Conservation (phyloP, 805 yeast genomes). For the Barnettozyma wickerhamii region DNA sequence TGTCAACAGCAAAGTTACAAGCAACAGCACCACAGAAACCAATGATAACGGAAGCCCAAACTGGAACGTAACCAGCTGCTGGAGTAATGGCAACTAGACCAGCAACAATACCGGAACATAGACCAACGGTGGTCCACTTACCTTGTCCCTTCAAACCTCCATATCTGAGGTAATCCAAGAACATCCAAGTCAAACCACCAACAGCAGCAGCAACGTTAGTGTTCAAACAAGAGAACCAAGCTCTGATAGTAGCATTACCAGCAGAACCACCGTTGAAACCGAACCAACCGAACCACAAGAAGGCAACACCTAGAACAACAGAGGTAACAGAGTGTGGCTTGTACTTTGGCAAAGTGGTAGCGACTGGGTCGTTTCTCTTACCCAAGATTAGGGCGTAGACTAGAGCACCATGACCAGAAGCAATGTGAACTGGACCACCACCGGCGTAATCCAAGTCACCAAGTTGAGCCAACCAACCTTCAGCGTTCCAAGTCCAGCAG, state of each 20-base stretch:
- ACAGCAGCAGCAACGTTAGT: slow-evolving; percentile 91
- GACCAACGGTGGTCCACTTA: slow-evolving; percentile 90
- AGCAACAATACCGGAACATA: slow-evolving; percentile 90
- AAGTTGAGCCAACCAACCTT: slow-evolving; percentile 81
- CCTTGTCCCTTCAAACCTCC: slow-evolving; percentile 41
- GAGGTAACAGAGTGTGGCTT: slow-evolving; percentile 91
- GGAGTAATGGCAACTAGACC: slow-evolving; percentile 96
- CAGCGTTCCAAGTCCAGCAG: slow-evolving; percentile 95
- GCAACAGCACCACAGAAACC: slow-evolving; percentile 74
- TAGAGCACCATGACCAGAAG: slow-evolving; percentile 92
- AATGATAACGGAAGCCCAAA: slow-evolving; percentile 81
- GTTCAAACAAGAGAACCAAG: slow-evolving; percentile 90
- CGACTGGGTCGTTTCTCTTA: slow-evolving; percentile 80
- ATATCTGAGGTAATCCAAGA: slow-evolving; percentile 74
- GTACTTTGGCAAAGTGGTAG: slow-evolving; percentile 77
- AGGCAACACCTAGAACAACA: slow-evolving; percentile 87
- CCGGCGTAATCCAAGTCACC: slow-evolving; percentile 97
- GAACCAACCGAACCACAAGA: slow-evolving; percentile 98
- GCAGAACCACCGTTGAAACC: slow-evolving; percentile 99
- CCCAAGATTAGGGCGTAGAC: slow-evolving; percentile 92
- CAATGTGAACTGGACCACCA: slow-evolving; percentile 96
- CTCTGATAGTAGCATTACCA: slow-evolving; percentile 88
- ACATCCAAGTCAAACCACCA: slow-evolving; percentile 94
- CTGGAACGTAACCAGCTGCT: slow-evolving; percentile 94
- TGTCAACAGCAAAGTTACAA: slow-evolving; percentile 83